Base-by-base conservation (phyloP, 2,329 filamentous ascomycete species). In the Penicillium hesseltinei region DNA sequence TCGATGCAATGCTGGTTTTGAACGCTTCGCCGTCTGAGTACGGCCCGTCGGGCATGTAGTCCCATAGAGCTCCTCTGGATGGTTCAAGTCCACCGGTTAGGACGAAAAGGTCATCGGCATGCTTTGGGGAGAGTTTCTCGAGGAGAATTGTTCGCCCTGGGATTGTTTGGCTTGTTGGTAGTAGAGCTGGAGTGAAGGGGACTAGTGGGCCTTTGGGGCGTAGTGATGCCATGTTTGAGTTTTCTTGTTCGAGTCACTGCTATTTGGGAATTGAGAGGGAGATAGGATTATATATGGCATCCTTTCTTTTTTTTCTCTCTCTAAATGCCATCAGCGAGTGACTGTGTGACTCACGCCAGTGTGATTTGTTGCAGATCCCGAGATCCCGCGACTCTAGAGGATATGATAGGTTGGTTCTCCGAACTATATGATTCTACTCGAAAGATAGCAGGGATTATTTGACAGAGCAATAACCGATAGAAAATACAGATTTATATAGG, bases 1-100 rank as follows among this genome's bases (percentile, higher is more conserved):
- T 67, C 10, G 51, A 49, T 0, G 58, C 47, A 6, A 77, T 61
- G 29, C 62, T 62, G 7, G 59, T 51, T 25, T 66, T 62, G 61
- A 80, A 74, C 15, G 66, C 55, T 3, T 62, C 51, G 17, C 70
- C 31, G n/a, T 71, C 57, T 1, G 42, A 17, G 55, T 72, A 78
- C 0, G 78, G 78, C 0, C 70, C 75, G 31, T 64, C 55, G 3
- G 66, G 62, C 62, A 81, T 69, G 63, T 80, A 81, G 31, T 75
- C 74, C 72, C 75, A 81, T 10, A 81, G 62, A 7, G 62, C 54
- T 2, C 42, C 33, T 7, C 40, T 56, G 7, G 51, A 23, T 39
- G 35, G 51, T 1, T 69, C 62, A 1, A 49, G 54, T 4, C 68
- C 72, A 13, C 71, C 65, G 23, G 74, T 52, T 2, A 65, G 47